These are phyloP conservation scores for Fagus sylvatica DNA, from an alignment of 306 rosid genomes.

Conservation along the genomic window DNA sequence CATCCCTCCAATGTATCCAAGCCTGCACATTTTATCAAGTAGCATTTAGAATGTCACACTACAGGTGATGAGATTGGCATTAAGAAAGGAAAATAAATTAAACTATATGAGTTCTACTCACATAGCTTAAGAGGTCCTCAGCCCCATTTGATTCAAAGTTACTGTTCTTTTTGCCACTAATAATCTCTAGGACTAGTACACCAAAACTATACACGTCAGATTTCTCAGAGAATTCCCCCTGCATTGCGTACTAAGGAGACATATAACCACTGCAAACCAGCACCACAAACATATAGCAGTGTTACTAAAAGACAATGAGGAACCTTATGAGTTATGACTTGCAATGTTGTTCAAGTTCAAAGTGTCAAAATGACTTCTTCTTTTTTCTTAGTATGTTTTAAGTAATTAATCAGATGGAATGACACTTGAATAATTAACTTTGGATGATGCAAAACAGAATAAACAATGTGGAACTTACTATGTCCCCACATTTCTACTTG, in stretches of 20 bases:
- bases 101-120: not conserved
- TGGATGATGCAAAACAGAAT: not conserved
- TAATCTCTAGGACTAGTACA: conserved; percentile 21
- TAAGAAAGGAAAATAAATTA: not conserved
- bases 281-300: not conserved
- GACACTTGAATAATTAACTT: not conserved
- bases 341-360: no score
- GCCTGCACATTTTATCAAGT: conserved; percentile 28
- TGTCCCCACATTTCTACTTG: conserved; percentile 11
- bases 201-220: conserved; percentile 29
- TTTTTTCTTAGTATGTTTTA: no score
- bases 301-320: no score
- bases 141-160: conserved; percentile 15
- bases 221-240: conserved; percentile 20
- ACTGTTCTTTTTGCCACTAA: conserved; percentile 23
- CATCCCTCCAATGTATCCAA: conserved; percentile 52
- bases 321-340: no score
- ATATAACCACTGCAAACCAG: conserved; percentile 22
- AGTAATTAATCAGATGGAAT: no score
- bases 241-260: conserved; percentile 28
- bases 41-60: no score
- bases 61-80: not conserved
- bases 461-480: not conserved
- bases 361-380: no score
- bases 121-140: conserved; percentile 23